These are phyloP conservation scores for Rhizophagus prolifer DNA, from an alignment of 192 early-diverging fungal genomes.

Conservation along the genomic window DNA sequence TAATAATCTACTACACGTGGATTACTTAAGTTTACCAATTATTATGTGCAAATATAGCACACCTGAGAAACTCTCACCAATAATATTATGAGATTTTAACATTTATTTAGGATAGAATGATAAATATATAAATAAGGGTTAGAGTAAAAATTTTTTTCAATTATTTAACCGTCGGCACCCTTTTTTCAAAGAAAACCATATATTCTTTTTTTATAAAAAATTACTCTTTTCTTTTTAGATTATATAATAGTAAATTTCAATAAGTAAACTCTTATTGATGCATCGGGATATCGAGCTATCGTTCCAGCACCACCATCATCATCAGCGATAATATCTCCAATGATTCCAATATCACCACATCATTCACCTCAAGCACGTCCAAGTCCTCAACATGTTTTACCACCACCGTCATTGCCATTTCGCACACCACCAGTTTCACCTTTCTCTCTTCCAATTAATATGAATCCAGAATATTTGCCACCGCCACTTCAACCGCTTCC, in stretches of 20 bases:
- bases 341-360: slow-evolving; percentile 19
- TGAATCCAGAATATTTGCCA: background rate
- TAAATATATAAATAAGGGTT: background rate
- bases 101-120: background rate
- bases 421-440: slow-evolving; percentile 24
- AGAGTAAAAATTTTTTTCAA: background rate
- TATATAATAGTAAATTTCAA: background rate
- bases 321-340: slow-evolving; percentile 2
- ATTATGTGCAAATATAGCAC: background rate
- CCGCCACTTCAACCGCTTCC: slow-evolving; percentile 10
- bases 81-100: background rate
- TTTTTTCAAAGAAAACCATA: background rate
- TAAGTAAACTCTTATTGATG: background rate
- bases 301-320: slow-evolving; percentile 22
- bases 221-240: background rate
- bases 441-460: slow-evolving; percentile 2
- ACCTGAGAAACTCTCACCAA: background rate
- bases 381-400: background rate
- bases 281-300: slow-evolving; percentile 12
- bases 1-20: background rate
- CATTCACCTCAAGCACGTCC: slow-evolving; percentile 1
- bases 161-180: no score
- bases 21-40: background rate
- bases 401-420: slow-evolving; percentile 16
- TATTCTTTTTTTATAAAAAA: background rate